phyloP scores from a whole-genome alignment of 208 protist species.

The Trypanosoma avium region DNA sequence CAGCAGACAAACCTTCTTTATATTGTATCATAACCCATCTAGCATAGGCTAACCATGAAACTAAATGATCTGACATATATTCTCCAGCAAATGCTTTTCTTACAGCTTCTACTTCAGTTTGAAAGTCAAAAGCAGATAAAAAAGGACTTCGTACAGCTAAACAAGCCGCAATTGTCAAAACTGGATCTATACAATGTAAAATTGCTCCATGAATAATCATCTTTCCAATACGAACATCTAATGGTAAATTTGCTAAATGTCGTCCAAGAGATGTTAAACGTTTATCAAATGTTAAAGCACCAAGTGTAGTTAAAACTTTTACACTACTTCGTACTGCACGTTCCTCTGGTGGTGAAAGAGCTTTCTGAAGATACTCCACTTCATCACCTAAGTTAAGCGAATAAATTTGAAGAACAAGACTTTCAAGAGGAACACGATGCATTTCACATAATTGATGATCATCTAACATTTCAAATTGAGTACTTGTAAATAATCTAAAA shows the following conservation, averaged over 20 bases:
- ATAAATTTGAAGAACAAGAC: constrained; percentile 94
- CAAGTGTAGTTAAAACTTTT: constrained; percentile 78
- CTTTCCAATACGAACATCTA: constrained; percentile 92
- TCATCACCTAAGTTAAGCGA: constrained; percentile 85
- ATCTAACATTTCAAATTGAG: constrained; percentile 77
- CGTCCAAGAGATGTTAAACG: constrained; percentile 90
- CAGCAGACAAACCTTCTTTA: constrained; percentile 48
- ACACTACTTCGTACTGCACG: constrained; percentile 83
- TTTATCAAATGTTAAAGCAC: constrained; percentile 81
- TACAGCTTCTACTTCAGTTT: constrained; percentile 79
- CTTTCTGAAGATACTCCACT: constrained; percentile 88
- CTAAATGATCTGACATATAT: constrained; percentile 87
- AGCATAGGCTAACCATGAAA: constrained; percentile 88
- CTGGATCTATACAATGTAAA: constrained; percentile 95
- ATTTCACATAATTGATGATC: constrained; percentile 96
- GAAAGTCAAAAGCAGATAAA: constrained; percentile 88
- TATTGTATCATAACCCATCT: constrained; percentile 56
- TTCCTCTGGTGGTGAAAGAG: constrained; percentile 81
- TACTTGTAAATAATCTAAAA: constrained; percentile 94
- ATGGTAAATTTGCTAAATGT: constrained; percentile 90
- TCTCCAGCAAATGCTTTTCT: constrained; percentile 69
- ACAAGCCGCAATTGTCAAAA: constrained; percentile 95
- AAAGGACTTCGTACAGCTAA: constrained; percentile 89
- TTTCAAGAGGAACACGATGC: constrained; percentile 94
- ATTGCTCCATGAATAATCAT: constrained; percentile 96